These are phyloP conservation scores for Clathrus columnatus DNA, from an alignment of 768 basidiomycete genomes.

Conservation along the genomic window DNA sequence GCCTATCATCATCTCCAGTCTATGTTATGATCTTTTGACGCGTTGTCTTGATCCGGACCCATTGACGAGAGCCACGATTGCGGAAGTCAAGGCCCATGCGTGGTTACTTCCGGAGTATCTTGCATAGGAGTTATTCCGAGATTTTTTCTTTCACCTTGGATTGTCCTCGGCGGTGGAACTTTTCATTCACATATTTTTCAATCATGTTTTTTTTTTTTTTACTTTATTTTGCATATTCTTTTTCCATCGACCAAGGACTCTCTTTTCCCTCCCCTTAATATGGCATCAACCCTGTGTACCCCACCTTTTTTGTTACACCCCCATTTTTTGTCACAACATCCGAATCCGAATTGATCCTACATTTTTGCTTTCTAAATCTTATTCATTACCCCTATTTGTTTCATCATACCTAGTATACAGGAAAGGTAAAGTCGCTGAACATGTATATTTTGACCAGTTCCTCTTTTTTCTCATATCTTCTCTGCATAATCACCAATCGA, in stretches of 20 bases:
- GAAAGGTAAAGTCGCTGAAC: no score
- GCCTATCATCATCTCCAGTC: constrained; percentile 29
- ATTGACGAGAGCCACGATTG: constrained; percentile 67
- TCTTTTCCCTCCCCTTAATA: not conserved
- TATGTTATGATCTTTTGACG: constrained; percentile 54
- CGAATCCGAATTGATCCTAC: not conserved
- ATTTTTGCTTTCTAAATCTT: not conserved
- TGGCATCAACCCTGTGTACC: no score
- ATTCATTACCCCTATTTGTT: no score
- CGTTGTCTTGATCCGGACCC: constrained; percentile 84
- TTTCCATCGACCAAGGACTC: not conserved
- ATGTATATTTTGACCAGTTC: no score
- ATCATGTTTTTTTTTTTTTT: constrained; percentile 12
- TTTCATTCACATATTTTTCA: not conserved
- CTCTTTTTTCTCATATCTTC: no score
- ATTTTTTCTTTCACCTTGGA: not conserved
- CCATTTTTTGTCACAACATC: not conserved
- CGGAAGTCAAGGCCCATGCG: constrained; percentile 71
- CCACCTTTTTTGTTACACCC: no score
- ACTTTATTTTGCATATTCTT: constrained; percentile 1
- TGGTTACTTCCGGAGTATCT: constrained; percentile 45
- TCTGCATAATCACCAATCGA: no score
- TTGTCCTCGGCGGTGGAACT: not conserved
- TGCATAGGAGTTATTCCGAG: not conserved
- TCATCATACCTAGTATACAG: no score